Base-by-base conservation (phyloP, 208 protist species). In the Histomonas meleagridis region DNA sequence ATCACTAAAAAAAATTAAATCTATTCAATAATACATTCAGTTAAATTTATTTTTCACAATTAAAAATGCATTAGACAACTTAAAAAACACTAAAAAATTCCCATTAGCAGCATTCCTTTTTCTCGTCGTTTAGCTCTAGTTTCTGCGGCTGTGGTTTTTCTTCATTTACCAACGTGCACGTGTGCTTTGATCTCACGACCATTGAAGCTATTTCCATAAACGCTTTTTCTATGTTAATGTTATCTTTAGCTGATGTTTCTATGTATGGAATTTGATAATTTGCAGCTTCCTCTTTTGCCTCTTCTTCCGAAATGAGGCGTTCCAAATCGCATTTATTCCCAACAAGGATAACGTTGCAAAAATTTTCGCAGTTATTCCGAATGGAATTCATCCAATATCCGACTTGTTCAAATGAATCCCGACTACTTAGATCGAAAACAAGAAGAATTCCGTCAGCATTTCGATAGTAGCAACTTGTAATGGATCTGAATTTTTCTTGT, bases 241-340 rank as follows among this genome's bases (percentile, higher is more conserved):
- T 35, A 7, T 79, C 70, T 35, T 79, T 79, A 2, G 70, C 70
- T 0, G 70, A 79, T 79, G 70, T 79, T 51, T 79, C 70, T 18
- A 48, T 49, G 40, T 79, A 79, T 9, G 70, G 70, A 43, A 79
- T 49, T 3, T 79, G 18, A 40, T 79, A 79, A 49, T 79, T 49
- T 43, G 46, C 70, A 79, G 70, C 70, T 18, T 49, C 26, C 4
- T 40, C 40, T 18, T 51, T 18, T 0, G 70, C 70, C 38, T 79
- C 70, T 51, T 79, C 70, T 79, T 79, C 16, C 49, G 70, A 49
- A 16, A 79, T 40, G 23, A 26, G 14, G 46, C 70, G 46, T 43
- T 79, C 95, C 57, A 99, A 94, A 94, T 99, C 98, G 93, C 95
- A 96, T 95, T 99, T 99, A 95, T 99, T 99, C 72, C 98, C 98